Conservation (phyloP, 2,329 filamentous ascomycete species). For the Cladosporium sphaerospermum region DNA sequence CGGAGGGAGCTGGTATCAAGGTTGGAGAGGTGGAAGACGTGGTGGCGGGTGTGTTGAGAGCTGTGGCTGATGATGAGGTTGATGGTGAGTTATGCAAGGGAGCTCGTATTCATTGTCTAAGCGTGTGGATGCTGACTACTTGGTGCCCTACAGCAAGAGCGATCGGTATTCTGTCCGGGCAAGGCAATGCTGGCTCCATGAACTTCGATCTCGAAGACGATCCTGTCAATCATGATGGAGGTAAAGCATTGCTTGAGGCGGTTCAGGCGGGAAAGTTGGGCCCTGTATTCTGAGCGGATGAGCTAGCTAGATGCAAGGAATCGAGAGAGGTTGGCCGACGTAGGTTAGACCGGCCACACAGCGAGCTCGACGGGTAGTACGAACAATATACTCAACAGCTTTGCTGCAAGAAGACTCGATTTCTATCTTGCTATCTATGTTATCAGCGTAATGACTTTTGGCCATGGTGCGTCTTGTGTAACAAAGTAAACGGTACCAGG, state of each 20-base stretch:
- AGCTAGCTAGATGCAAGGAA: no score
- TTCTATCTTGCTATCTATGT: no score
- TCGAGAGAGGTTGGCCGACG: no score
- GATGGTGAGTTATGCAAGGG: conserved; percentile 12
- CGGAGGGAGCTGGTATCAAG: conserved; percentile 11
- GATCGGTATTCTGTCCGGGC: conserved; percentile 2
- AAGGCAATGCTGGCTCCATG: conserved; percentile 13
- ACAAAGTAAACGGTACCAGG: no score
- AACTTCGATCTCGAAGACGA: conserved; percentile 22
- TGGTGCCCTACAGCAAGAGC: not conserved
- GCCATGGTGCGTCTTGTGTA: no score
- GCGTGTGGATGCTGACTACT: not conserved
- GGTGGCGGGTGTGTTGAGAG: conserved; percentile 18
- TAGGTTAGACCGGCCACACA: no score
- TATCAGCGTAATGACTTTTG: no score
- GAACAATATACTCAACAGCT: no score
- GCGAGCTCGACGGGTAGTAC: no score
- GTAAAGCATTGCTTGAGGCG: conserved; percentile 7
- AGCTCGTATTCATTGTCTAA: not conserved
- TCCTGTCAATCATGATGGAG: conserved; percentile 14
- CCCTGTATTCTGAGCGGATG: not conserved
- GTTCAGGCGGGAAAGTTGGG: conserved; percentile 11
- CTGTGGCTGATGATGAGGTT: conserved; percentile 16
- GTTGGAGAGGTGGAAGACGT: conserved; percentile 17
- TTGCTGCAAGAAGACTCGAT: no score